These are phyloP conservation scores for Acacia acuminata DNA, from an alignment of 306 rosid species.

Conservation along the genomic window DNA sequence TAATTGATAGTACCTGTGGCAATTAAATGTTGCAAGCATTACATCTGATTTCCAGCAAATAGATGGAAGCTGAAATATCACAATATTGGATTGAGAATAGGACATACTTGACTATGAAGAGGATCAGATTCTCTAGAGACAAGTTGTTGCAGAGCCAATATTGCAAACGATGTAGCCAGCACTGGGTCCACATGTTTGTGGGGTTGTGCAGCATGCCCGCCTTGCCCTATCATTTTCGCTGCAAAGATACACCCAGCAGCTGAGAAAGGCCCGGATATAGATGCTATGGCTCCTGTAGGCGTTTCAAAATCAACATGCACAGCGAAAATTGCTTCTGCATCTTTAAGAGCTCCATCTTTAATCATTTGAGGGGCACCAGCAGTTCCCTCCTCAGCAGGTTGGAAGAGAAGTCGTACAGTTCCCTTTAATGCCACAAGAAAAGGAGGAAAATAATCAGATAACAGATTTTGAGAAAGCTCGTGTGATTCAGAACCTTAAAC, in stretches of 20 bases:
- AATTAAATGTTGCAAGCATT: conserved; percentile 22
- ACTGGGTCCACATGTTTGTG: conserved; percentile 55
- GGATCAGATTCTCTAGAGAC: conserved; percentile 76
- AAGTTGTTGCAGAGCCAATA: conserved; percentile 70
- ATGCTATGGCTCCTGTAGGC: conserved; percentile 60
- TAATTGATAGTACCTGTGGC: conserved; percentile 60
- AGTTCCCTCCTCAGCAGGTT: conserved; percentile 84
- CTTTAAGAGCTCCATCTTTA: conserved; percentile 60
- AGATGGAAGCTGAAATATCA: conserved; percentile 5
- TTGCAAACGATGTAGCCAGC: conserved; percentile 65
- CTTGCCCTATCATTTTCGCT: conserved; percentile 57
- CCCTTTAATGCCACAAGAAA: conserved; percentile 55
- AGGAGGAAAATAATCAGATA: neutral
- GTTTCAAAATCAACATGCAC: conserved; percentile 42
- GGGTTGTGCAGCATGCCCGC: conserved; percentile 70
- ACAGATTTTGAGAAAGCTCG: conserved; percentile 20
- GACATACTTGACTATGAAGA: conserved; percentile 56
- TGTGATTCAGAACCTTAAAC: conserved; percentile 18
- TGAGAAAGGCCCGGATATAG: conserved; percentile 51
- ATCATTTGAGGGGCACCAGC: conserved; percentile 61
- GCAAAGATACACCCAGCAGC: conserved; percentile 65
- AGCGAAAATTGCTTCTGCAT: conserved; percentile 62
- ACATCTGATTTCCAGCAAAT: conserved; percentile 7
- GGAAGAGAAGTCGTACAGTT: conserved; percentile 69
- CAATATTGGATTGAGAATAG: conserved; percentile 23